Percentiles rank a stretch among this genome's conserved stretches.
phyloP scores from a whole-genome alignment of 164 flowering plant species.

The Annona squamosa region DNA sequence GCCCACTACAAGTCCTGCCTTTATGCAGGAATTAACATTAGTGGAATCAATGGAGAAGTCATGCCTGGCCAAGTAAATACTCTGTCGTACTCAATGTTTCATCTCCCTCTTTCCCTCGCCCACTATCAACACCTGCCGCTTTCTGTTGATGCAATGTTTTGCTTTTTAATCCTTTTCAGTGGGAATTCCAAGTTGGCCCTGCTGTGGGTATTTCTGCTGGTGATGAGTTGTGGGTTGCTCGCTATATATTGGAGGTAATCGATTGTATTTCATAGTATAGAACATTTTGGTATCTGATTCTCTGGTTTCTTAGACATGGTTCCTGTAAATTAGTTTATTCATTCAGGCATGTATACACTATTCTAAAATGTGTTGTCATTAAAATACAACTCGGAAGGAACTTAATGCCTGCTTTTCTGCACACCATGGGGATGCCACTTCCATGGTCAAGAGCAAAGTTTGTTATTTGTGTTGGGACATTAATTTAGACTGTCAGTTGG shows the following conservation, averaged over 20 bases:
- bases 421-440: neutral
- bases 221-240: slow-evolving; percentile 80
- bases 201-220: slow-evolving; percentile 77
- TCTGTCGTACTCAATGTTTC: neutral
- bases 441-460: neutral
- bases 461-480: no score
- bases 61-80: slow-evolving; percentile 44
- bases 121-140: no score
- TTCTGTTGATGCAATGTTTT: neutral
- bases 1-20: slow-evolving; percentile 49
- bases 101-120: neutral
- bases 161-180: slow-evolving; percentile 28
- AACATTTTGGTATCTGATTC: neutral
- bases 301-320: neutral
- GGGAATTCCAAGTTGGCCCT: slow-evolving; percentile 97
- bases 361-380: neutral
- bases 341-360: no score
- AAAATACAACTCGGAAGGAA: neutral
- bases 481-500: no score
- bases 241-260: slow-evolving; percentile 79
- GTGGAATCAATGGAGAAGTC: slow-evolving; percentile 50
- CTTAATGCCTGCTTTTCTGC: neutral
- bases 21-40: slow-evolving; percentile 43
- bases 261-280: neutral
- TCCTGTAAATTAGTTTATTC: neutral